These are phyloP conservation scores for Vaccinium darrowii DNA, from an alignment of 148 eudicot genomes.

Conservation along the genomic window DNA sequence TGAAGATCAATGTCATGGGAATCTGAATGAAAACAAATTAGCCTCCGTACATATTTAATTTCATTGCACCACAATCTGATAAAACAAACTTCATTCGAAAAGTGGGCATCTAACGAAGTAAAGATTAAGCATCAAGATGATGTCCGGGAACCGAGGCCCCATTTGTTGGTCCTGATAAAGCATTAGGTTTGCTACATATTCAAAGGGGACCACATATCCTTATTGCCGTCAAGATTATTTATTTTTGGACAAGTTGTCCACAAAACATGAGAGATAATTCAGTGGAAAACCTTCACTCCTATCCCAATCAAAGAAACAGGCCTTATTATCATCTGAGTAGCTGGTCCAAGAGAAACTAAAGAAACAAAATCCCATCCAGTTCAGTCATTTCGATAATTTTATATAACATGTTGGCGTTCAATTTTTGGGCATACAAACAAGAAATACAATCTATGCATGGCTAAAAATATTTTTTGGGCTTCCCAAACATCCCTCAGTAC, in stretches of 20 bases:
- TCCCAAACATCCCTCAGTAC: neutral
- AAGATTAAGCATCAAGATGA: neutral
- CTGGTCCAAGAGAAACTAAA: slow-evolving; percentile 7
- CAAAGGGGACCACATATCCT: no score
- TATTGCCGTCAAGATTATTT: no score
- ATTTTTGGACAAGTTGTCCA: neutral
- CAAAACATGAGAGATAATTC: neutral
- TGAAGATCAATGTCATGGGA: slow-evolving; percentile 93
- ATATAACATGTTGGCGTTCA: no score
- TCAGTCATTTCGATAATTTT: neutral
- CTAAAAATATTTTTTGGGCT: no score
- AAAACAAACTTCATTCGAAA: neutral
- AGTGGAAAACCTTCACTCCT: neutral
- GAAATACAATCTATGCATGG: no score
- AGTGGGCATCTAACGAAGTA: neutral
- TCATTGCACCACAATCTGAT: neutral
- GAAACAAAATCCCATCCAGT: neutral
- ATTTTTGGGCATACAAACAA: no score
- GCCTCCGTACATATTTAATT: neutral
- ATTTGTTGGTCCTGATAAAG: neutral
- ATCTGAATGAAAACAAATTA: slow-evolving; percentile 45
- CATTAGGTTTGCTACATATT: neutral
- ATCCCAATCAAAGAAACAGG: neutral
- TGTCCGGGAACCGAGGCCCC: neutral
- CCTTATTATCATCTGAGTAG: neutral